These are phyloP conservation scores for Nothophaeocryptopus gaeumannii DNA, from an alignment of 2,329 filamentous ascomycete species.

Conservation along the genomic window DNA sequence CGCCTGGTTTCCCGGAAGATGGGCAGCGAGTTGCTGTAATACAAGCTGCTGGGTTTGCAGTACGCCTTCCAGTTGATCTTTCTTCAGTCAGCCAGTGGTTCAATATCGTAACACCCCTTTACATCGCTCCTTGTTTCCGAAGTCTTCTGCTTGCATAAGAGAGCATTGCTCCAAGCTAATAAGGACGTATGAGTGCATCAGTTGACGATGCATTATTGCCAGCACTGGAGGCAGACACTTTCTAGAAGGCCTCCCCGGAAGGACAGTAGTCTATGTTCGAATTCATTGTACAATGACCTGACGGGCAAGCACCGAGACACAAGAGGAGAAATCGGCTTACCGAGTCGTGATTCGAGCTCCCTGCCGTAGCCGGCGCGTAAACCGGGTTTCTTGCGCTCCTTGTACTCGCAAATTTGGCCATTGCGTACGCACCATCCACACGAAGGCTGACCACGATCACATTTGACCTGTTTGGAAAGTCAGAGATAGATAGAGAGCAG, in stretches of 20 bases:
- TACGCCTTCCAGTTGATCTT: constrained; percentile 48
- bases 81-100: neutral
- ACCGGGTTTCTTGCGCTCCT: constrained; percentile 68
- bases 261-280: no score
- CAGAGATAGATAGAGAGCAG: neutral
- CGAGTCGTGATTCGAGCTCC: constrained; percentile 58
- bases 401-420: constrained; percentile 64
- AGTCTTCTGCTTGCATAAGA: no score
- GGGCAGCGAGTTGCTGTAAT: constrained; percentile 42
- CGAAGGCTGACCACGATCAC: constrained; percentile 72
- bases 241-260: no score
- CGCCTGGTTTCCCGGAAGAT: constrained; percentile 18
- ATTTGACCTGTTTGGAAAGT: constrained; percentile 50
- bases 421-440: constrained; percentile 71
- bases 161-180: no score
- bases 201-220: no score
- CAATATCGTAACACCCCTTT: neutral
- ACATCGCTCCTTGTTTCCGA: no score
- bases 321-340: constrained; percentile 41
- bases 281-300: no score
- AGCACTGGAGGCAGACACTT: no score
- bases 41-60: constrained; percentile 46
- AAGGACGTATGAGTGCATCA: no score
- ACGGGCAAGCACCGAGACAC: no score
- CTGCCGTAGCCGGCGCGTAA: constrained; percentile 54